Percentiles rank a stretch among this genome's conserved stretches.
Evolutionary conservation across 2,329 filamentous ascomycete genomes (phyloP).

Genomic region (Parastagonospora nodorum): DNA sequence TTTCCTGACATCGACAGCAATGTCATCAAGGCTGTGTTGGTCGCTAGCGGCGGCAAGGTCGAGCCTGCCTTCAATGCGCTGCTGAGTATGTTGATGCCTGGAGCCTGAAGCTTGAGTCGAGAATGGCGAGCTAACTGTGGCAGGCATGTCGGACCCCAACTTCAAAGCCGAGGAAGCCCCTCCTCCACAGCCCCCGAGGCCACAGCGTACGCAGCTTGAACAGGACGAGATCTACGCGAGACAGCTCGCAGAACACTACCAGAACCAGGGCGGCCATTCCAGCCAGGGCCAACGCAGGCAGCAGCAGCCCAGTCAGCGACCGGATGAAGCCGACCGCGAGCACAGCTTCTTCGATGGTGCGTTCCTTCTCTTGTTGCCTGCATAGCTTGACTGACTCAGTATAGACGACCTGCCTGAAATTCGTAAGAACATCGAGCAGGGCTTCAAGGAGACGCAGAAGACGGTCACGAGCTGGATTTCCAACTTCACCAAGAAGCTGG

Average conservation of each 20-base stretch:
- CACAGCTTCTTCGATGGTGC: conserved; percentile 86
- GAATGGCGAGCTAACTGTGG: conserved; percentile 14
- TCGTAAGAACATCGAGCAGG: conserved; percentile 89
- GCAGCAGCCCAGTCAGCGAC: conserved; percentile 59
- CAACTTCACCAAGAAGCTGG: conserved; percentile 88
- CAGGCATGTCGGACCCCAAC: conserved; percentile 60
- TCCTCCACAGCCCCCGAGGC: conserved; percentile 81
- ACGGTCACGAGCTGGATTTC: conserved; percentile 94
- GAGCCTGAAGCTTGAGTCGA: background rate
- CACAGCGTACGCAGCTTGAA: conserved; percentile 79
- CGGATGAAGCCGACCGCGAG: conserved; percentile 67
- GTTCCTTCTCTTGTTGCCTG: background rate
- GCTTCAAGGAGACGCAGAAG: conserved; percentile 90
- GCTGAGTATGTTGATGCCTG: conserved; percentile 63
- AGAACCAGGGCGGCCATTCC: conserved; percentile 46
- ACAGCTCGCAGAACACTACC: conserved; percentile 90
- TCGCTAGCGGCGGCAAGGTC: conserved; percentile 82
- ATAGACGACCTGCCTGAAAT: conserved; percentile 93
- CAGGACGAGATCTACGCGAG: conserved; percentile 90
- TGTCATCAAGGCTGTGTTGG: conserved; percentile 86
- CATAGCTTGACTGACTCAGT: conserved; percentile 1
- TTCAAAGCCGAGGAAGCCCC: conserved; percentile 59
- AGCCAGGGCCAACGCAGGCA: conserved; percentile 46
- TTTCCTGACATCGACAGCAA: conserved; percentile 82
- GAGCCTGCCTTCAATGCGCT: conserved; percentile 96